Base-by-base conservation (phyloP, 768 basidiomycete species). In the Mrakia hoshinonis region DNA sequence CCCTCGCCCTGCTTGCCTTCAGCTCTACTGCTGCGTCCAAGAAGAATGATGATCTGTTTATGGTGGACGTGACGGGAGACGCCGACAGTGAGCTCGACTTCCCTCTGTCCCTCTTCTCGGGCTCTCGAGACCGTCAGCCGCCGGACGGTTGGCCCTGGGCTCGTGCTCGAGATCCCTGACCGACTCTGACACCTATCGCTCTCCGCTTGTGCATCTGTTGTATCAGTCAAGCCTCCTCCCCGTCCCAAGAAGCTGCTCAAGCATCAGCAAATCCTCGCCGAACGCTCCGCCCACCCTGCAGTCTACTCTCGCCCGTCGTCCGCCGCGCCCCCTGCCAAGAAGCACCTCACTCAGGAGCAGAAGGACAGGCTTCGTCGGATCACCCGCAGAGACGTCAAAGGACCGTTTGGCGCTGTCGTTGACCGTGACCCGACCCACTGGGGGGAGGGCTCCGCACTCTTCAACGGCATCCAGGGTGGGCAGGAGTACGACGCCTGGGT, bases 281-380 rank as follows among this genome's bases (percentile, higher is more conserved):
- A 92, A 77, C 88, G 92, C 24, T 94, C 92, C 1, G 92, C 93
- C 6, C 84, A 95, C 15, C 90, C 92, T 18, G 89, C 92, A 0
- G 85, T 94, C 39, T 81, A 84, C 70, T 89, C 91, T n/a, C 86
- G 85, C 20, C 70, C 73, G n/a, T 38, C 78, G 3, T 74, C 81
- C 12, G 72, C 72, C 39, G 39, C 74, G 1, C 65, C 74, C 26
- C 12, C 69, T 10, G n/a, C 74, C 52, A 67, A 74, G 24, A 46
- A 82, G 5, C 73, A 29, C 26, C 67, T 92, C 13, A 85, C 83
- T 36, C 77, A 82, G 3, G 87, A 86, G 67, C 89, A 93, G 72
- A 93, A 93, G 78, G 86, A 85, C 29, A 82, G 87, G 15, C 79
- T 96, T 15, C 79, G 90, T 46, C 84, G 88, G 11, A 89, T 92